phyloP scores from a whole-genome alignment of 768 basidiomycete species.

The Russula vinacea region DNA sequence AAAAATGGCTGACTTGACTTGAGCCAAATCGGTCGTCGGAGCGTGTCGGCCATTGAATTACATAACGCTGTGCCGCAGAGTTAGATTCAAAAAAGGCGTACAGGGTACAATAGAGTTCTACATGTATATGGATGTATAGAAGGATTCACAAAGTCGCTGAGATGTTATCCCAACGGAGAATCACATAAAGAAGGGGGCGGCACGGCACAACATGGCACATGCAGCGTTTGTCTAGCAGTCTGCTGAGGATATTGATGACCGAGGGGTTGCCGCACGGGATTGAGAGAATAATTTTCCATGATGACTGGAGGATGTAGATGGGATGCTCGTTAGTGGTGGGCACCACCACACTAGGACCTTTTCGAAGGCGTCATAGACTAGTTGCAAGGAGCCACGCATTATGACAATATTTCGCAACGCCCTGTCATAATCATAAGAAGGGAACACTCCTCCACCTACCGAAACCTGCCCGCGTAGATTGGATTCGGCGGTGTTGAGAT shows the following conservation, averaged over 20 bases:
- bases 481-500: not conserved
- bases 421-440: not conserved
- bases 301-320: not conserved
- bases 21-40: too few species aligned
- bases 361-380: not conserved
- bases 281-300: not conserved
- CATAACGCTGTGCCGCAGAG: too few species aligned
- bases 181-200: not conserved
- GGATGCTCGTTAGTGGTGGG: not conserved
- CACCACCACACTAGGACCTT: not conserved
- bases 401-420: not conserved
- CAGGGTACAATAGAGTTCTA: too few species aligned
- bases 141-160: too few species aligned
- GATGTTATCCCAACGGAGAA: too few species aligned
- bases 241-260: not conserved
- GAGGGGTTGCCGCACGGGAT: not conserved
- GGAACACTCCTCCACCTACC: not conserved
- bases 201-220: not conserved
- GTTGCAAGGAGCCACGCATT: not conserved
- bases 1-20: too few species aligned
- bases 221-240: not conserved
- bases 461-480: not conserved
- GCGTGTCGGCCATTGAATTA: too few species aligned
- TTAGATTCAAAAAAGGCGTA: too few species aligned
- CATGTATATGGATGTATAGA: too few species aligned